Conservation (phyloP, 306 rosid genomes). For the Prunus persica region DNA sequence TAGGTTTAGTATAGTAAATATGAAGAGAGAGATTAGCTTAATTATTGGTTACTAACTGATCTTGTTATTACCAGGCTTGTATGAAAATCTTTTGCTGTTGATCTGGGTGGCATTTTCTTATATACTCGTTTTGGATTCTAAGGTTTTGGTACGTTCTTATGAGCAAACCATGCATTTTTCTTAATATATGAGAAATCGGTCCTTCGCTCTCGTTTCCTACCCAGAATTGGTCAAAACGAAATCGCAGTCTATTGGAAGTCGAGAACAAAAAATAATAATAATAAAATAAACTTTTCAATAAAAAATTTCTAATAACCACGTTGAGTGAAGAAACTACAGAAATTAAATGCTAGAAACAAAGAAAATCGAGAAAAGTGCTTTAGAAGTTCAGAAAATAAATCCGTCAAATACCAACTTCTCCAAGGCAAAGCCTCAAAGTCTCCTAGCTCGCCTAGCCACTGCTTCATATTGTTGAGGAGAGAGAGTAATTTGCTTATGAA, state of each 20-base stretch:
- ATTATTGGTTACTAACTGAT: neutral
- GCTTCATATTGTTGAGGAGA: neutral
- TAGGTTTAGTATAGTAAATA: neutral
- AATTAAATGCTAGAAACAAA: neutral
- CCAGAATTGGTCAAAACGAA: neutral
- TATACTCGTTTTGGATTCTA: neutral
- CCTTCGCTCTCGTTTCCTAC: neutral
- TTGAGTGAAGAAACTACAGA: neutral
- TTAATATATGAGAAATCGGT: neutral
- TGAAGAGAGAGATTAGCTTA: neutral
- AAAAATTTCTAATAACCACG: too few relatives aligned
- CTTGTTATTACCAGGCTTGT: neutral
- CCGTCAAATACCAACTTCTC: too few relatives aligned
- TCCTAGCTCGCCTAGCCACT: neutral
- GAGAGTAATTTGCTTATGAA: neutral
- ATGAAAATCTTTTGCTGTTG: neutral
- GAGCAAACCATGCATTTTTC: neutral
- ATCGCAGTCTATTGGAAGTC: neutral
- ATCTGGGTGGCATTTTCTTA: neutral
- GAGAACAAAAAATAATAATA: neutral
- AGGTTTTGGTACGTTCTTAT: neutral
- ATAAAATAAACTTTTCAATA: too few relatives aligned
- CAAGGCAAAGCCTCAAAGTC: constrained; percentile 3
- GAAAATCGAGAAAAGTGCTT: neutral
- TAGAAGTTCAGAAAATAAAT: neutral